Percentiles rank a stretch among this genome's conserved stretches.
These are phyloP conservation scores for Plasmodium yoelii DNA, from an alignment of 169 alveolate species.

Conservation along the genomic window DNA sequence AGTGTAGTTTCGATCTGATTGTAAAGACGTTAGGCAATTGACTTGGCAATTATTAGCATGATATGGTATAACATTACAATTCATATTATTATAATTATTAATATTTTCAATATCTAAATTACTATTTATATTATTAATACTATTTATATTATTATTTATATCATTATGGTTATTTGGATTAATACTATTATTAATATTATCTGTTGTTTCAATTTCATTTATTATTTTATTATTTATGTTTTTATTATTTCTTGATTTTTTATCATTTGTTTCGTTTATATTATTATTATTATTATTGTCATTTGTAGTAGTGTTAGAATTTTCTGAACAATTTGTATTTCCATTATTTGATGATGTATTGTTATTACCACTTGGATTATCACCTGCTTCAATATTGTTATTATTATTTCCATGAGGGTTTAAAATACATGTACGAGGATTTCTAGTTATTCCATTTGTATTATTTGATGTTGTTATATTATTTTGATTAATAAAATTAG, in stretches of 20 bases:
- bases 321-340: not conserved
- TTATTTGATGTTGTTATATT: not conserved
- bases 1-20: slow-evolving; percentile 19
- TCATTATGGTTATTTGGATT: not conserved
- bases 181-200: not conserved
- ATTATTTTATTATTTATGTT: not conserved
- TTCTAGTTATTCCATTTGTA: not conserved
- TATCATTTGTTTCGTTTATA: not conserved
- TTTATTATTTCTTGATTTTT: not conserved
- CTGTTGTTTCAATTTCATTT: no score
- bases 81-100: slow-evolving; percentile 13
- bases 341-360: not conserved
- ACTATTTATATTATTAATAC: not conserved
- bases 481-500: slow-evolving; percentile 28
- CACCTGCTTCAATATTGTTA: not conserved
- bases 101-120: slow-evolving; percentile 7
- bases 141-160: not conserved
- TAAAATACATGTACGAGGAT: no score
- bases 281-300: not conserved
- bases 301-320: not conserved
- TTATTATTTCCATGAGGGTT: no score
- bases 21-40: slow-evolving; percentile 13
- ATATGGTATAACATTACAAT: slow-evolving; percentile 21
- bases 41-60: slow-evolving; percentile 23
- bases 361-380: not conserved